Percentiles rank a stretch among this genome's conserved stretches.
phyloP scores from a whole-genome alignment of 495 filamentous ascomycete species.

The Talaromyces stipitatus region DNA sequence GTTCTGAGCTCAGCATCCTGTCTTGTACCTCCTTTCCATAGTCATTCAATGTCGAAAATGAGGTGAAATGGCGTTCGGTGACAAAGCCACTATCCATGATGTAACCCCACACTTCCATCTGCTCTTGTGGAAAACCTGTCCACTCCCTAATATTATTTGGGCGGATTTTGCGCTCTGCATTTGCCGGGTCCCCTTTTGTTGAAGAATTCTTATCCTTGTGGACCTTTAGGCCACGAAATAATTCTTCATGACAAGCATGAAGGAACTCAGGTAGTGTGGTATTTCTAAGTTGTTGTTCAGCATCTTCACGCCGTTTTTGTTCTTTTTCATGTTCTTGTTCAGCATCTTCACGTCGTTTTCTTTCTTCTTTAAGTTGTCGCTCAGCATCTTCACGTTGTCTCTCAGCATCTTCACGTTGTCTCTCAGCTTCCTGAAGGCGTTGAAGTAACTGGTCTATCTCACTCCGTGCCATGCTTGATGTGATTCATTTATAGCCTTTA shows the following conservation, averaged over 20 bases:
- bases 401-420: conserved; percentile 9
- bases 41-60: conserved; percentile 5
- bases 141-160: conserved; percentile 6
- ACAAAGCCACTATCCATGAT: conserved; percentile 4
- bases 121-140: conserved; percentile 7
- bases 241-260: conserved; percentile 7
- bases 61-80: conserved; percentile 10
- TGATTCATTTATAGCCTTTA: not conserved
- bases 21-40: conserved; percentile 6
- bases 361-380: not conserved
- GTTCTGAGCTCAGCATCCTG: conserved; percentile 7
- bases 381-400: not conserved
- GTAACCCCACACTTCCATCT: conserved; percentile 6
- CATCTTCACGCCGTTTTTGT: not conserved
- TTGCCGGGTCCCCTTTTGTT: conserved; percentile 8
- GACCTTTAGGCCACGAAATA: conserved; percentile 6
- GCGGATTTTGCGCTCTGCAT: conserved; percentile 7
- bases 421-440: not conserved
- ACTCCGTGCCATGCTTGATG: not conserved
- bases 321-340: not conserved
- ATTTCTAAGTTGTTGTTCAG: conserved; percentile 5
- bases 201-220: conserved; percentile 4
- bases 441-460: not conserved
- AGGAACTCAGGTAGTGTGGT: conserved; percentile 11
- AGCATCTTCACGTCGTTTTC: not conserved